A percentile compares a stretch with the other conserved stretches of the same genome.
These are phyloP conservation scores for Ogataea pini DNA, from an alignment of 805 yeast genomes.

Conservation along the genomic window DNA sequence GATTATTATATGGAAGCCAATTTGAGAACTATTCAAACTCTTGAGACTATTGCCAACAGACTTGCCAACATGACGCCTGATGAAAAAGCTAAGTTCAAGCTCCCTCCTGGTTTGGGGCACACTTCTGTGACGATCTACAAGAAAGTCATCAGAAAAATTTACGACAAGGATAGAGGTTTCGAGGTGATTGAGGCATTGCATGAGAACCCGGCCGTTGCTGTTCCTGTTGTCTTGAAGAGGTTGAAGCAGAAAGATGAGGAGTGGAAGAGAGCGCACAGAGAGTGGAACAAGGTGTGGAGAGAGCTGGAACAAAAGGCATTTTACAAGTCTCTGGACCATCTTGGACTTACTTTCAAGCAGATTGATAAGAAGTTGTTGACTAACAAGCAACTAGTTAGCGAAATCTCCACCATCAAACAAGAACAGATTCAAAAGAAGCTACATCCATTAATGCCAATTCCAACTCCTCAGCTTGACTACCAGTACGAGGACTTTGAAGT, in stretches of 20 bases:
- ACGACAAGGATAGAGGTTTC: conserved; percentile 91
- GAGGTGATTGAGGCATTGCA: conserved; percentile 96
- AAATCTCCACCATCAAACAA: conserved; percentile 86
- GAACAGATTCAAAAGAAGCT: conserved; percentile 87
- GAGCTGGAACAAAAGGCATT: conserved; percentile 95
- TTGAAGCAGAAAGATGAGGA: conserved; percentile 98
- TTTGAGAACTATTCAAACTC: conserved; percentile 88
- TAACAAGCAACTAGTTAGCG: conserved; percentile 85
- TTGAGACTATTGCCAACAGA: conserved; percentile 92
- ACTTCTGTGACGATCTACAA: conserved; percentile 89
- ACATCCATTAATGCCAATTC: conserved; percentile 83
- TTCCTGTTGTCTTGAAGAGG: conserved; percentile 88
- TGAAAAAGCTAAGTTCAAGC: conserved; percentile 80
- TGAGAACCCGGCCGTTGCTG: conserved; percentile 92
- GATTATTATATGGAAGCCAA: conserved; percentile 96
- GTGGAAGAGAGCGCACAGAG: conserved; percentile 97
- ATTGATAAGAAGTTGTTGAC: conserved; percentile 92
- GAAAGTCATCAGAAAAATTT: conserved; percentile 87
- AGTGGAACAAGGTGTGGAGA: conserved; percentile 99
- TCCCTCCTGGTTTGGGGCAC: conserved; percentile 93
- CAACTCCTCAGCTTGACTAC: conserved; percentile 67
- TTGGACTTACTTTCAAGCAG: conserved; percentile 95
- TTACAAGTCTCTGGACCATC: conserved; percentile 89
- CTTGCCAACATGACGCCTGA: conserved; percentile 91
- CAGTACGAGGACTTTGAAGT: conserved; percentile 65